These are phyloP conservation scores for Gamsiella multidivaricata DNA, from an alignment of 192 early-diverging fungal species.

Conservation along the genomic window DNA sequence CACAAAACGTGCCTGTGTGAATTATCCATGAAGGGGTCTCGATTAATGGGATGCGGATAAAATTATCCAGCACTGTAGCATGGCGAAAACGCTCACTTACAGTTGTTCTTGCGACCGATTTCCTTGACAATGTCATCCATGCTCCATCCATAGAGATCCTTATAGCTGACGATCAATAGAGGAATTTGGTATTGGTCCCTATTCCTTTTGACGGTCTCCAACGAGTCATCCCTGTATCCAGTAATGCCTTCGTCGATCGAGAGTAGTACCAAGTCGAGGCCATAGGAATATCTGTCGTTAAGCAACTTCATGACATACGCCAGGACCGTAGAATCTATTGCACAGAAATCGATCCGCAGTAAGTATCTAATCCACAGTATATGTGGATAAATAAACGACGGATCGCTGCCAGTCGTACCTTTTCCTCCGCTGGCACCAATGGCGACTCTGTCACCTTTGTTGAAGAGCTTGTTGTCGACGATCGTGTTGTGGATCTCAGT, in stretches of 20 bases:
- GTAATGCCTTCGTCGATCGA: slow-evolving; percentile 98
- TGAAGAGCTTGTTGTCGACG: slow-evolving; percentile 82
- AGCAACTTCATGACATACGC: slow-evolving; percentile 94
- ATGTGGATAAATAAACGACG: no score
- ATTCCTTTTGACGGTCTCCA: slow-evolving; percentile 98
- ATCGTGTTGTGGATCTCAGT: slow-evolving; percentile 96
- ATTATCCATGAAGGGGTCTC: neutral
- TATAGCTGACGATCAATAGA: slow-evolving; percentile 93
- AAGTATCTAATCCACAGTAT: neutral
- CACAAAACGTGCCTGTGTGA: slow-evolving; percentile 87
- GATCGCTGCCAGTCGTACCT: slow-evolving; percentile 57
- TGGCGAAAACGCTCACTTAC: slow-evolving; percentile 45
- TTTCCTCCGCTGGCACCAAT: slow-evolving; percentile 96
- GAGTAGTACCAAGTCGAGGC: slow-evolving; percentile 89
- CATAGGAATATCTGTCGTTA: slow-evolving; percentile 94
- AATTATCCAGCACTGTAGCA: no score
- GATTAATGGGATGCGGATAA: neutral
- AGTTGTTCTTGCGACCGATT: slow-evolving; percentile 97
- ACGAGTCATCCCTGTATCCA: slow-evolving; percentile 97
- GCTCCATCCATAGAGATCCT: slow-evolving; percentile 96
- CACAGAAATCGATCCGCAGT: neutral
- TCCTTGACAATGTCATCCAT: slow-evolving; percentile 98
- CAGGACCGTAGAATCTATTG: slow-evolving; percentile 92
- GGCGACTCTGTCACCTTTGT: slow-evolving; percentile 87
- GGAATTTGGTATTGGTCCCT: slow-evolving; percentile 94